A percentile compares a stretch with the other conserved stretches of the same genome.
These are phyloP conservation scores for Prunus davidiana DNA, from an alignment of 306 rosid species.

Conservation along the genomic window DNA sequence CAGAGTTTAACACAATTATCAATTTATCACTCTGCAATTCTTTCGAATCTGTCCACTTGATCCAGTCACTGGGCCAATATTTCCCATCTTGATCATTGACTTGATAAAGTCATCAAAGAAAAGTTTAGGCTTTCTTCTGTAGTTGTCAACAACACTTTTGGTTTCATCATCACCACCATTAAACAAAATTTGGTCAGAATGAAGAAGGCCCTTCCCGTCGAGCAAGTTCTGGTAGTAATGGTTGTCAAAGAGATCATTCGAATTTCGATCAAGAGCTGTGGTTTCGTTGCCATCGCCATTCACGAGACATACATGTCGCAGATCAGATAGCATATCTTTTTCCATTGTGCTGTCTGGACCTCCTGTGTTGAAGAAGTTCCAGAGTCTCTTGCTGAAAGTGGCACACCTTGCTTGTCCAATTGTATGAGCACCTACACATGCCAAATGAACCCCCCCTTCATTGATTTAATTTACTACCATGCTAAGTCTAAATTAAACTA, in stretches of 20 bases:
- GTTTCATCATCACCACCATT: constrained; percentile 26
- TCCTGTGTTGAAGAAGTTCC: constrained; percentile 59
- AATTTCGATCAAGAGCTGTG: constrained; percentile 55
- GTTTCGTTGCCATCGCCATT: constrained; percentile 60
- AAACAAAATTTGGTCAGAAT: constrained; percentile 65
- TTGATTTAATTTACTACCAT: too few species aligned
- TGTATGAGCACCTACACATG: constrained; percentile 63
- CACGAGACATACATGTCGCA: constrained; percentile 58
- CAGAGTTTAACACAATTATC: background rate
- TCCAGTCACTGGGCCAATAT: constrained; percentile 54
- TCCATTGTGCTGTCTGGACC: constrained; percentile 50
- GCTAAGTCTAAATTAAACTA: too few species aligned
- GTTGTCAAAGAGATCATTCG: constrained; percentile 65
- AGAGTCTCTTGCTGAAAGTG: constrained; percentile 54
- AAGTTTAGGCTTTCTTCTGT: constrained; percentile 30
- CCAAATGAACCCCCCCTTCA: background rate
- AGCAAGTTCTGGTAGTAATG: constrained; percentile 67
- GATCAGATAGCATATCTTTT: constrained; percentile 35
- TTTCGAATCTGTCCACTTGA: constrained; percentile 67
- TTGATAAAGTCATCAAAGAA: constrained; percentile 57
- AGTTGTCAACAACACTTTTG: constrained; percentile 44
- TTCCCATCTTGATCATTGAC: constrained; percentile 80
- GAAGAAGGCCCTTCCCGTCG: constrained; percentile 53
- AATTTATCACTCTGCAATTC: constrained; percentile 59
- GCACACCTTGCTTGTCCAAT: constrained; percentile 66